Base-by-base conservation (phyloP, 306 rosid genomes). In the Vigna hirtella region DNA sequence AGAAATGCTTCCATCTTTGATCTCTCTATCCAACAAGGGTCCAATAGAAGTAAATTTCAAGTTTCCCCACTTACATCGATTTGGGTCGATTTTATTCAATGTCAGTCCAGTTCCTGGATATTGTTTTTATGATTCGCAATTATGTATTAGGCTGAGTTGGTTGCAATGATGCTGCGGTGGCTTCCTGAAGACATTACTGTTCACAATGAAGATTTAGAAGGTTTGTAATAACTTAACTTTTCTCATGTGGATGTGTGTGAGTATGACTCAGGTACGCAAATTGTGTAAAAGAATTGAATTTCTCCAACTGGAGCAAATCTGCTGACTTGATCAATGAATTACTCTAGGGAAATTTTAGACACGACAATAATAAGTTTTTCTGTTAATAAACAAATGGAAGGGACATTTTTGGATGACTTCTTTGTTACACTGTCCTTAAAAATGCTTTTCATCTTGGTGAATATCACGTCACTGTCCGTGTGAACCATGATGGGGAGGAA, bases 131-230 rank as follows among this genome's bases (percentile, higher is more conserved):
- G 53, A 51, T 67, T 77, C 53, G 6, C 67, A 17, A 70, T 75
- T 49, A 83, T 69, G 58, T 81, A 49, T 72, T 81, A 95, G 99
- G 99, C 96, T 79, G 98, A 95, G 90, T 88, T 95, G 90, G 98
- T 95, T 66, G 85, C 96, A 20, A 95, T 95, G 97, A 87, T 83
- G 94, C 90, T 95, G 82, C 90, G 98, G 89, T 95, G 99, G 99
- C 98, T 95, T 82, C 99, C 98, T 71, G 99, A 95, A 87, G 99
- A 95, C 75, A 91, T 93, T 83, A 90, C 98, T 2, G 96, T 95
- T 83, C 98, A 95, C 83, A 91, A 95, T 84, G 99, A 95, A 85
- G 99, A 95, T 85, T 86, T 95, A 77, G 99, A 95, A 92, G 99
- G 99, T 95, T 74, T 83, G 15, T 79, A 68, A 50, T 67, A 32